Conservation (phyloP, 495 filamentous ascomycete species). For the Podospora fimiseda region DNA sequence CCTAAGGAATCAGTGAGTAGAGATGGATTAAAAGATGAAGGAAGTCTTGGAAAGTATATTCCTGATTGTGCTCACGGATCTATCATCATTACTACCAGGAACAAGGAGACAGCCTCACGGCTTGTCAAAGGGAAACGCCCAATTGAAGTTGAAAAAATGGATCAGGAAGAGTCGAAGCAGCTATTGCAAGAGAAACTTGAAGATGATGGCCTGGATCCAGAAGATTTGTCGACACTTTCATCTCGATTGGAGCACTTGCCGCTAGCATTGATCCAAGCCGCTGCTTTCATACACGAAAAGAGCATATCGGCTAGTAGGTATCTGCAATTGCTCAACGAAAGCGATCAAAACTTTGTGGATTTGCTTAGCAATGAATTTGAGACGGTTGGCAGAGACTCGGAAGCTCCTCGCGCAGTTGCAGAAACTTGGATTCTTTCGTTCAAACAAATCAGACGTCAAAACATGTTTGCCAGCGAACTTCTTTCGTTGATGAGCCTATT, state of each 20-base stretch:
- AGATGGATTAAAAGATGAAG: background rate
- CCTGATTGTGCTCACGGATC: constrained; percentile 31
- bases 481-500: constrained; percentile 41
- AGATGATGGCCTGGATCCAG: background rate
- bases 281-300: constrained; percentile 43
- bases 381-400: constrained; percentile 22
- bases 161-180: constrained; percentile 17
- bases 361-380: constrained; percentile 22
- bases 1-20: no score
- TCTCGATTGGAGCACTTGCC: constrained; percentile 36
- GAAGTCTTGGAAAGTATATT: constrained; percentile 23
- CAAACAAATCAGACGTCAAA: constrained; percentile 31
- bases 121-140: constrained; percentile 9
- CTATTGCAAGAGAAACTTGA: constrained; percentile 13
- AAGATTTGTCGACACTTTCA: constrained; percentile 23
- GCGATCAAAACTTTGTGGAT: constrained; percentile 18
- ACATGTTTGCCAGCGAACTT: constrained; percentile 34
- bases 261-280: constrained; percentile 44
- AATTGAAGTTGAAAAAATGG: constrained; percentile 29
- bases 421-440: constrained; percentile 36
- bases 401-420: constrained; percentile 25
- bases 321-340: constrained; percentile 25
- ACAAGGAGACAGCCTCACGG: constrained; percentile 23
- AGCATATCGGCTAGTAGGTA: constrained; percentile 25
- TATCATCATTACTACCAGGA: constrained; percentile 39